Base-by-base conservation (phyloP, 352 stramenopile genomes). In the Phytophthora boehmeriae region DNA sequence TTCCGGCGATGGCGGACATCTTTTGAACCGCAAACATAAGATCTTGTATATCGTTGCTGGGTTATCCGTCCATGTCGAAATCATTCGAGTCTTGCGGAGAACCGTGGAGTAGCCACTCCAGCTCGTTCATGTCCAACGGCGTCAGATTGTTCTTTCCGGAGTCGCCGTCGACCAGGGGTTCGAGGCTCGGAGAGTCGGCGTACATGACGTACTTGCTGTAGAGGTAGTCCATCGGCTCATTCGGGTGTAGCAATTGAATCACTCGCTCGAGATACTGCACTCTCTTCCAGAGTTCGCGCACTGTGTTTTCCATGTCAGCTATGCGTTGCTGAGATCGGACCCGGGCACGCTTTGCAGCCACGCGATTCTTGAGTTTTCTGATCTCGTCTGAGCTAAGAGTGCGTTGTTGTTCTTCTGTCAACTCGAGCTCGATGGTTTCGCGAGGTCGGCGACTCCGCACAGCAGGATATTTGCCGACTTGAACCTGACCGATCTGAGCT, bases 311-410 rank as follows among this genome's bases (percentile, higher is more conserved):
- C 6, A 90, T 61, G 25, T 86, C 75, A 6, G 57, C 52, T 9
- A 79, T 66, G 25, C 80, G 76, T 20, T 84, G 78, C 50, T 88
- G 75, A 5, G 81, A 75, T 10, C 81, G 78, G 38, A 72, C 68
- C 2, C 81, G 76, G 27, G 81, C 80, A 1, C 81, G 75, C 19
- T 80, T 79, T 6, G 81, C 81, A 0, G 81, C 78, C 52, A 90
- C 78, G 6, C 81, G 81, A 64, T 90, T 90, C 61, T 90, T 90
- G 47, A 85, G 73, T 49, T 83, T 83, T 59, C 80, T 75, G 28
- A 90, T 66, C 54, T 90, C 78, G 25, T 74, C 66, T 25, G 72
- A 71, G 68, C 74, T 73, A 28, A 90, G 54, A 6, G 32, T 43
- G 13, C 51, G 48, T 1, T 53, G 60, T n/a, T 79, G 59, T 53